Percentiles rank a stretch among this genome's conserved stretches.
These are phyloP conservation scores for Hymenoscyphus scutula DNA, from an alignment of 2,329 filamentous ascomycete species.

Conservation along the genomic window DNA sequence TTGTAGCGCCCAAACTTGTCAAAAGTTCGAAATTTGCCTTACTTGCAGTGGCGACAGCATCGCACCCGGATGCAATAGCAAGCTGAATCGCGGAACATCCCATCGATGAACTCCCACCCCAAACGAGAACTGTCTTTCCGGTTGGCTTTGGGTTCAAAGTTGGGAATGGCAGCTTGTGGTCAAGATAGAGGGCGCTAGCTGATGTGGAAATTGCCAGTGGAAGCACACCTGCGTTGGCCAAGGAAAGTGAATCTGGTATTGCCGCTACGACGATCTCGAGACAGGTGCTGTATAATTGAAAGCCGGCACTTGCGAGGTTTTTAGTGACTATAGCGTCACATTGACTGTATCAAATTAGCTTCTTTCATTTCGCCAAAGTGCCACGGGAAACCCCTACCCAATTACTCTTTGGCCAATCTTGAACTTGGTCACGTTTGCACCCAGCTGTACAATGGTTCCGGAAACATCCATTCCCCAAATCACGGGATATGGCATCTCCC, in stretches of 20 bases:
- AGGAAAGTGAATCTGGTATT: conserved; percentile 36
- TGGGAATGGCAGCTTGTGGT: conserved; percentile 8
- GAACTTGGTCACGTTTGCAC: conserved; percentile 44
- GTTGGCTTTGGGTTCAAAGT: not conserved
- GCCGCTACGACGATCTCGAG: conserved; percentile 27
- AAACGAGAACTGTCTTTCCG: conserved; percentile 42
- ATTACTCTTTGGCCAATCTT: conserved; percentile 36
- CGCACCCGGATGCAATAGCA: conserved; percentile 38
- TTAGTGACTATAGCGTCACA: not conserved
- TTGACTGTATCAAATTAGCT: not conserved
- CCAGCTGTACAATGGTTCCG: conserved; percentile 39
- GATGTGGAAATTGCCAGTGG: conserved; percentile 36
- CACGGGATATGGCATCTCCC: conserved; percentile 18
- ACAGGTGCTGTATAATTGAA: conserved; percentile 36
- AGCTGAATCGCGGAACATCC: conserved; percentile 47
- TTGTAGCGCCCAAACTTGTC: conserved; percentile 43
- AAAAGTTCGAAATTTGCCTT: conserved; percentile 42
- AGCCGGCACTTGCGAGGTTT: conserved; percentile 31
- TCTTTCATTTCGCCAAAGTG: not conserved
- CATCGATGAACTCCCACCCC: conserved; percentile 48
- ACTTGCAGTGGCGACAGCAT: conserved; percentile 40
- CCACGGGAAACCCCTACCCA: conserved; percentile 23
- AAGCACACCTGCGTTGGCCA: conserved; percentile 36
- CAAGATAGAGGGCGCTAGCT: conserved; percentile 16
- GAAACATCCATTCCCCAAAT: conserved; percentile 33